Evolutionary conservation across 345 rosid species (phyloP).

Genomic region (Populus nigra): DNA sequence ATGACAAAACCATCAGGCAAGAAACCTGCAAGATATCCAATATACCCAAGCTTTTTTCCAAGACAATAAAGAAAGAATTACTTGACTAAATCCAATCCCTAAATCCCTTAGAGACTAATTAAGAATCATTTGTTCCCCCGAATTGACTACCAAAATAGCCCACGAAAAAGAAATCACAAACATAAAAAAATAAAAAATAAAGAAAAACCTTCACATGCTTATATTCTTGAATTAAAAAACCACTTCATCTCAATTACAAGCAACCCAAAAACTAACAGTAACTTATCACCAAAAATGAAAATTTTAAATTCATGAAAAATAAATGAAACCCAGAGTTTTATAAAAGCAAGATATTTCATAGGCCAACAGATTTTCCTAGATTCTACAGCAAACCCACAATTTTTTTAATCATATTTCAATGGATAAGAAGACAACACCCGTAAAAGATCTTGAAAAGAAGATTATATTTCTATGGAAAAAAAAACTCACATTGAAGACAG

Average conservation of each 20-base stretch:
- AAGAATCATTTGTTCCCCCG: neutral
- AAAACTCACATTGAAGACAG: slow-evolving; percentile 70
- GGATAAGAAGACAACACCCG: neutral
- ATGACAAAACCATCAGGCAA: neutral
- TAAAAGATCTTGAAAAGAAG: neutral
- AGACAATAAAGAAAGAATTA: neutral
- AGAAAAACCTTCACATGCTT: neutral
- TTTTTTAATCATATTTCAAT: neutral
- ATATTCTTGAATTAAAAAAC: neutral
- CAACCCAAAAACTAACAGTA: slow-evolving; percentile 3
- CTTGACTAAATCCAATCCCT: neutral
- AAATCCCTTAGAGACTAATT: slow-evolving; percentile 1
- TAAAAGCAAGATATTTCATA: neutral
- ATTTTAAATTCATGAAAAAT: neutral
- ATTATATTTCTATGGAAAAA: neutral
- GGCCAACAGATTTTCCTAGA: neutral
- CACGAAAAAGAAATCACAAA: neutral
- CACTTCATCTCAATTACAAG: neutral
- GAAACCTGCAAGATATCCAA: neutral
- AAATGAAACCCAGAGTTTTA: neutral
- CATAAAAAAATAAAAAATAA: neutral
- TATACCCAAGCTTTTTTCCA: neutral
- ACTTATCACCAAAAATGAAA: neutral
- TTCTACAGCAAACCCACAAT: neutral
- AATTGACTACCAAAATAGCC: neutral